Evolutionary conservation across 176 grass and related monocot genomes (phyloP).

Genomic region (Oryza glaberrima): DNA sequence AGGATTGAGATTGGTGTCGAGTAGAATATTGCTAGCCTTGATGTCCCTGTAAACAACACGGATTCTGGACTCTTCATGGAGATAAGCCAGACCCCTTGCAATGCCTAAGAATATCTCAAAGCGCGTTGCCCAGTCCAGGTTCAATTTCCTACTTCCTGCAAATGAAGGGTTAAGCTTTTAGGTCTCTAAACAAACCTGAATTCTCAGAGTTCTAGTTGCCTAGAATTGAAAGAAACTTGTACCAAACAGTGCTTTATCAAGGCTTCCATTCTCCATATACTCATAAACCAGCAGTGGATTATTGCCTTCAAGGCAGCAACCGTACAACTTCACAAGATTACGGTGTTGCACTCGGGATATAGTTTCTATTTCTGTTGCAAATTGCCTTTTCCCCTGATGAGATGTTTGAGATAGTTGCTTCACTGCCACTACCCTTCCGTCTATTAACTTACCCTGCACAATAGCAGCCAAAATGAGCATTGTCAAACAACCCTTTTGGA

Average conservation of each 20-base stretch:
- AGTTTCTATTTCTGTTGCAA: constrained; percentile 77
- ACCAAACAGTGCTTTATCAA: constrained; percentile 87
- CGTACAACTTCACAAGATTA: constrained; percentile 71
- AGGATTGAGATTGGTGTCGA: constrained; percentile 68
- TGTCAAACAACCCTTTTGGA: no score
- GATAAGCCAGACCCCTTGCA: constrained; percentile 69
- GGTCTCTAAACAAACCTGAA: not conserved
- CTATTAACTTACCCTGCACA: no score
- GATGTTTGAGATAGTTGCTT: no score
- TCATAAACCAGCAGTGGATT: constrained; percentile 85
- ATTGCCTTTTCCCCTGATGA: constrained; percentile 41
- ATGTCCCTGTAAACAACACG: constrained; percentile 85
- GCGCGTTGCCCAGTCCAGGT: constrained; percentile 67
- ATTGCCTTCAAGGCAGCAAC: constrained; percentile 79
- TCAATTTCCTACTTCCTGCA: constrained; percentile 54
- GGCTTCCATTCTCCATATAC: constrained; percentile 81
- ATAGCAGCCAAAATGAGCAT: no score
- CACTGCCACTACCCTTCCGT: no score
- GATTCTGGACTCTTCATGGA: constrained; percentile 80
- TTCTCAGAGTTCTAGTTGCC: not conserved
- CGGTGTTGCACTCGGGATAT: constrained; percentile 71
- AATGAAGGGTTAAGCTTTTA: constrained; percentile 23
- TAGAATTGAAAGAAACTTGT: constrained; percentile 15
- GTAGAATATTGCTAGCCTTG: constrained; percentile 81
- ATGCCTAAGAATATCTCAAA: constrained; percentile 82